These are phyloP conservation scores for Akanthomyces muscarius DNA, from an alignment of 2,329 filamentous ascomycete genomes.

Conservation along the genomic window DNA sequence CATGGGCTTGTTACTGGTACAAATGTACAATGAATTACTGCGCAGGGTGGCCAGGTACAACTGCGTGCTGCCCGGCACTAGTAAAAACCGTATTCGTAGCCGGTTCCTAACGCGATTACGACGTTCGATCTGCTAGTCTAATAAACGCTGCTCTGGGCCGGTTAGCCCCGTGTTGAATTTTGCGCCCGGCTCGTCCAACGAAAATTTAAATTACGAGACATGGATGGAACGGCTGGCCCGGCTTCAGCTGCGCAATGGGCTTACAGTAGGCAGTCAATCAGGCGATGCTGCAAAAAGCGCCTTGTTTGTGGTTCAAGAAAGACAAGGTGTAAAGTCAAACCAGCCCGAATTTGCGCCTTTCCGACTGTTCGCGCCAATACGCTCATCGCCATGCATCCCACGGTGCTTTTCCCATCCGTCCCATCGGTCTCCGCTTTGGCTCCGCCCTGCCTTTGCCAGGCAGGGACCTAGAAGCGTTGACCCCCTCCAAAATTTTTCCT, in stretches of 20 bases:
- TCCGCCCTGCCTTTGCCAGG: not conserved
- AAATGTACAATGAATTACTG: no score
- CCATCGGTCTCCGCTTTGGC: constrained; percentile 6
- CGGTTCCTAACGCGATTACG: no score
- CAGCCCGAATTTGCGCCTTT: not conserved
- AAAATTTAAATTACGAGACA: not conserved
- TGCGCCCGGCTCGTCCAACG: not conserved
- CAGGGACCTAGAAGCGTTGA: not conserved
- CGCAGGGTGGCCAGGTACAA: no score
- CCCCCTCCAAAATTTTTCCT: not conserved
- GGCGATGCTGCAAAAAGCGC: not conserved
- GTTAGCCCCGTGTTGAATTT: not conserved
- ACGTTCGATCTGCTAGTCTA: no score
- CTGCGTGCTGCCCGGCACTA: no score
- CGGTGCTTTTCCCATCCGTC: not conserved
- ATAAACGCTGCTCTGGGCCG: no score
- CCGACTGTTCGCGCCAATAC: not conserved
- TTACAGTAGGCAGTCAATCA: not conserved
- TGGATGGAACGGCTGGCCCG: no score
- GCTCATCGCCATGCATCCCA: not conserved
- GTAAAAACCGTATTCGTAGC: no score
- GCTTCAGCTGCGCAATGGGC: not conserved
- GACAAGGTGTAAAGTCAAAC: not conserved
- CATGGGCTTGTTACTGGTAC: not conserved
- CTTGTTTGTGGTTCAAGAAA: no score